Conservation (phyloP, 2,329 filamentous ascomycete genomes). For the Fusarium duplospermum region DNA sequence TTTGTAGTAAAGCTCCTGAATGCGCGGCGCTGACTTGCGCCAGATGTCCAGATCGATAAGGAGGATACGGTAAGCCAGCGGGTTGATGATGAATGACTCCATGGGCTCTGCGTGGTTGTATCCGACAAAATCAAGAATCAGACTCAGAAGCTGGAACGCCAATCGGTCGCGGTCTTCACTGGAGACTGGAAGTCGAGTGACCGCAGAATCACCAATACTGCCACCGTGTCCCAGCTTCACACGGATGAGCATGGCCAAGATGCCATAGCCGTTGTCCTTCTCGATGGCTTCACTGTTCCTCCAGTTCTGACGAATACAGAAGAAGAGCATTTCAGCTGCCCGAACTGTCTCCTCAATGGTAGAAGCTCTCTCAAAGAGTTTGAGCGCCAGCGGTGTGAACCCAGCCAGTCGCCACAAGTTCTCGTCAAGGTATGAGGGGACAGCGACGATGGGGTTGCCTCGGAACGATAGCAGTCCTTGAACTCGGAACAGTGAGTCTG, state of each 20-base stretch:
- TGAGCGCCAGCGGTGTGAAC: constrained; percentile 85
- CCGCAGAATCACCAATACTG: constrained; percentile 45
- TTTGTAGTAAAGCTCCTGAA: constrained; percentile 90
- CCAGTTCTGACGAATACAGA: constrained; percentile 91
- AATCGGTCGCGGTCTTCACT: constrained; percentile 66
- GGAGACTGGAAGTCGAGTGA: constrained; percentile 58
- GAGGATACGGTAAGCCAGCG: constrained; percentile 90
- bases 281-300: constrained; percentile 99
- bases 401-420: constrained; percentile 94
- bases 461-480: constrained; percentile 86
- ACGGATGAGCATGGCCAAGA: constrained; percentile 84
- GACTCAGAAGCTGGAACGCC: constrained; percentile 74
- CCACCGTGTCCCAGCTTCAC: constrained; percentile 77
- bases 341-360: constrained; percentile 78
- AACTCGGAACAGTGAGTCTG: constrained; percentile 84
- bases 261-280: constrained; percentile 91
- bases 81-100: constrained; percentile 94
- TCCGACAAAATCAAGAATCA: constrained; percentile 88
- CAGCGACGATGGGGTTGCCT: constrained; percentile 83
- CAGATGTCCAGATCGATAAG: constrained; percentile 95
- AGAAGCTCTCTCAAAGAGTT: constrained; percentile 81
- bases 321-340: constrained; percentile 85
- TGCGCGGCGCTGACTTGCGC: constrained; percentile 80
- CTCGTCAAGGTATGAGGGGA: constrained; percentile 89
- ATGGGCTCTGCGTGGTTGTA: constrained; percentile 84